Percentiles rank a stretch among this genome's conserved stretches.
phyloP scores from a whole-genome alignment of 2,329 filamentous ascomycete species.

The Neofusicoccum ribis region DNA sequence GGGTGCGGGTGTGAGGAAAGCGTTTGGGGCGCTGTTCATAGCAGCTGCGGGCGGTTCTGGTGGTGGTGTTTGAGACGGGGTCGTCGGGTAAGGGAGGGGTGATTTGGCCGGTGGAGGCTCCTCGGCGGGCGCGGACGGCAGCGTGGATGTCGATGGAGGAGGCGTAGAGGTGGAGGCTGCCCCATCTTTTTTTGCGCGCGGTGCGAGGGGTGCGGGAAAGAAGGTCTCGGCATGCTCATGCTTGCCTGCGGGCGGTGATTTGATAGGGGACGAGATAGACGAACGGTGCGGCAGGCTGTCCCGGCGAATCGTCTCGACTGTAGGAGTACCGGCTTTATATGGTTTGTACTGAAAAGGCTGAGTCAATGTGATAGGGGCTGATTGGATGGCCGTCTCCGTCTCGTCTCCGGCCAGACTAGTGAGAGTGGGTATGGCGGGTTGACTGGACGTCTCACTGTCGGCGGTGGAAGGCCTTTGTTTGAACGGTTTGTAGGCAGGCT shows the following conservation, averaged over 20 bases:
- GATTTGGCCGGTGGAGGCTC: slow-evolving; percentile 18
- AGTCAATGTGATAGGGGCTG: slow-evolving; percentile 22
- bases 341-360: slow-evolving; percentile 31
- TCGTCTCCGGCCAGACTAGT: slow-evolving; percentile 37
- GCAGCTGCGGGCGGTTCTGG: neutral
- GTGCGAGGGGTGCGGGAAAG: slow-evolving; percentile 27
- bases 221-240: slow-evolving; percentile 36
- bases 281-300: slow-evolving; percentile 25
- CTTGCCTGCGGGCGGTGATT: slow-evolving; percentile 15
- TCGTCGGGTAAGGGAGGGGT: slow-evolving; percentile 23
- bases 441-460: slow-evolving; percentile 25
- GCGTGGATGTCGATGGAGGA: slow-evolving; percentile 22
- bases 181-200: slow-evolving; percentile 14
- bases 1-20: neutral
- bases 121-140: slow-evolving; percentile 17
- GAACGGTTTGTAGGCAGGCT: slow-evolving; percentile 14
- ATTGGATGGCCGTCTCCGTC: slow-evolving; percentile 23
- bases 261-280: slow-evolving; percentile 27
- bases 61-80: slow-evolving; percentile 28
- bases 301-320: neutral
- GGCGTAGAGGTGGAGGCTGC: neutral
- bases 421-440: slow-evolving; percentile 35
- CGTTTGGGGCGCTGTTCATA: neutral
- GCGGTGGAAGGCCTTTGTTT: neutral
- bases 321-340: slow-evolving; percentile 30